Base-by-base conservation (phyloP, 1,284 basidiomycete genomes). In the Crucibulum parvulum region DNA sequence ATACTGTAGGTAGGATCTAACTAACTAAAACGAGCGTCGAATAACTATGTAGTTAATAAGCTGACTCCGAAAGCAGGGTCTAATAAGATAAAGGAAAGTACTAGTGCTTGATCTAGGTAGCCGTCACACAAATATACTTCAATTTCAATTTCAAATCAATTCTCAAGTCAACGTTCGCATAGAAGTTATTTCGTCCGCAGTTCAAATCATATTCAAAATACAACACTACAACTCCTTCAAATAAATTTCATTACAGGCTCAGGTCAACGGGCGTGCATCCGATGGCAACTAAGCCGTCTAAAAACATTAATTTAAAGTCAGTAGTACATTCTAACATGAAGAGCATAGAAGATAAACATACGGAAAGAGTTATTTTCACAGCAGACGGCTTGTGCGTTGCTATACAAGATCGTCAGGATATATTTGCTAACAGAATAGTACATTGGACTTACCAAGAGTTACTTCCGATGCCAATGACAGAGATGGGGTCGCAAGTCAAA, bases 311-410 rank as follows among this genome's bases (percentile, higher is more conserved):
- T n/a, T 13, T 15, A 13, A 11, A 15, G 18, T 7, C 11, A 31
- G 16, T 34, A 13, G 48, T 55, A 24, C 2, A 13, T 15, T n/a
- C n/a, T 18, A 31, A 34, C 13, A 16, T 16, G 11, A 18, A 31
- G 6, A 13, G 8, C 16, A 13, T 18, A 2, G n/a, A 34, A 24
- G 13, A 38, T 37, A 43, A 34, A 43, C 53, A 10, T 51, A 62
- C 60, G 52, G 39, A 57, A 59, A 15, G 38, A 45, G 51, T 53
- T 53, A 35, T 58, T 39, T 24, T 52, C 35, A 48, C 61, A 62
- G 55, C 61, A 60, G 10, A 57, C 54, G n/a, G 43, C 31, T n/a
- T 47, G 43, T 6, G 43, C 43, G 16, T 41, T 15, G 15, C 54
- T 55, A 47, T 5, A 34, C 15, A 24, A 7, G 13, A 15, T 13